These are phyloP conservation scores for Amanita rubescens DNA, from an alignment of 768 basidiomycete species.

Conservation along the genomic window DNA sequence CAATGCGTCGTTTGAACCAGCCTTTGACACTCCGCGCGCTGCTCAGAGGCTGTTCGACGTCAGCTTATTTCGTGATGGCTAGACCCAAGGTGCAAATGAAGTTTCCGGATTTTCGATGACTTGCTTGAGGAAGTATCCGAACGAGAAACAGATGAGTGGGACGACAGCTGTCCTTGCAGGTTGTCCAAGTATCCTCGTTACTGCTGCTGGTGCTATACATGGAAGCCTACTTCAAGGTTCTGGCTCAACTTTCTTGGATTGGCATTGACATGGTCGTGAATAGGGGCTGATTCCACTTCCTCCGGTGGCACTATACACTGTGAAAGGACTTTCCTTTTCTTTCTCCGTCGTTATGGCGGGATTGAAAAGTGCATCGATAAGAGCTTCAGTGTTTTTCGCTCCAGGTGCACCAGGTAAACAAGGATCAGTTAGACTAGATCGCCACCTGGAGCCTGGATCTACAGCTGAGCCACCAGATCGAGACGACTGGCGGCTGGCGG, in stretches of 20 bases:
- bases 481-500: background rate
- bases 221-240: conserved; percentile 4
- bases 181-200: conserved; percentile 6
- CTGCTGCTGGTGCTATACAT: conserved; percentile 6
- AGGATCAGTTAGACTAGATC: background rate
- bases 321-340: conserved; percentile 34
- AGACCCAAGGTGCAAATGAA: background rate
- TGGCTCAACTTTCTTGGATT: background rate
- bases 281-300: background rate
- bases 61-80: background rate
- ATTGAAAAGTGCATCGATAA: conserved; percentile 79
- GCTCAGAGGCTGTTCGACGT: background rate
- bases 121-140: background rate
- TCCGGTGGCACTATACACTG: conserved; percentile 15
- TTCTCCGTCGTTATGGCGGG: conserved; percentile 44
- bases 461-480: background rate
- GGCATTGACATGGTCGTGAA: background rate
- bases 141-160: background rate
- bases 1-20: conserved; percentile 2
- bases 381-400: conserved; percentile 57
- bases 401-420: conserved; percentile 39
- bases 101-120: conserved; percentile 1
- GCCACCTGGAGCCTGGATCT: background rate
- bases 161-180: conserved; percentile 5
- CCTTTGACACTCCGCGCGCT: background rate